phyloP scores from a whole-genome alignment of 73 alveolate genomes.

The Paramecium caudatum region DNA sequence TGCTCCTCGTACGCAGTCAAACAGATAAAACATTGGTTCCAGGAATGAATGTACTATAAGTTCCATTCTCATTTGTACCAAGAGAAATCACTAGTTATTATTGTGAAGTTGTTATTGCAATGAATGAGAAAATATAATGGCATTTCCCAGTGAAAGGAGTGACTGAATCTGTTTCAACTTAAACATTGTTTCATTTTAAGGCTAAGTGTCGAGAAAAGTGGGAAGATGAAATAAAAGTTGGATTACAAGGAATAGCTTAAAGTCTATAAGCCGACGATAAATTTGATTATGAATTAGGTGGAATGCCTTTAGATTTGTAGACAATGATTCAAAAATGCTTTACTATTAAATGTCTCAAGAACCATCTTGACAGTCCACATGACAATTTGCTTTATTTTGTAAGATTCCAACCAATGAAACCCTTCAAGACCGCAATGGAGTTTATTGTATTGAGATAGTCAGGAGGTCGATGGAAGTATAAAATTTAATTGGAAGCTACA shows the following conservation, averaged over 20 bases:
- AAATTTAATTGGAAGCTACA: slow-evolving; percentile 94
- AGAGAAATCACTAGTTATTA: slow-evolving; percentile 94
- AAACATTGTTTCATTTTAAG: slow-evolving; percentile 58
- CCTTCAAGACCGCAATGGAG: slow-evolving; percentile 95
- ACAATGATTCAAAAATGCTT: slow-evolving; percentile 95
- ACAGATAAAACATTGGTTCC: slow-evolving; percentile 92
- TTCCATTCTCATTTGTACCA: slow-evolving; percentile 91
- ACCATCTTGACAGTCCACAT: slow-evolving; percentile 80
- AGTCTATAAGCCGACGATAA: slow-evolving; percentile 78
- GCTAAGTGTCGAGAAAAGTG: slow-evolving; percentile 73
- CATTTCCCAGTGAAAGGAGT: slow-evolving; percentile 75
- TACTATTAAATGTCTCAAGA: slow-evolving; percentile 89
- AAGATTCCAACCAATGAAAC: slow-evolving; percentile 97
- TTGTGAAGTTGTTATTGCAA: slow-evolving; percentile 94
- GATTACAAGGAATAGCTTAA: slow-evolving; percentile 70
- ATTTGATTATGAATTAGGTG: slow-evolving; percentile 92
- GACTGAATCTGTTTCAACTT: slow-evolving; percentile 73
- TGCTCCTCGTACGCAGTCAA: slow-evolving; percentile 89
- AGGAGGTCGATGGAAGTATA: slow-evolving; percentile 99
- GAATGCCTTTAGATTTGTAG: slow-evolving; percentile 83
- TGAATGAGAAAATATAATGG: slow-evolving; percentile 78
- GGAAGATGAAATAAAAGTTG: slow-evolving; percentile 71
- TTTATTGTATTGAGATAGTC: slow-evolving; percentile 92
- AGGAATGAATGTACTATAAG: slow-evolving; percentile 92
- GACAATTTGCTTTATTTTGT: slow-evolving; percentile 91